Percentiles rank a stretch among this genome's conserved stretches.
Evolutionary conservation across 2,329 filamentous ascomycete genomes (phyloP).

Genomic region (Ciborinia camelliae): DNA sequence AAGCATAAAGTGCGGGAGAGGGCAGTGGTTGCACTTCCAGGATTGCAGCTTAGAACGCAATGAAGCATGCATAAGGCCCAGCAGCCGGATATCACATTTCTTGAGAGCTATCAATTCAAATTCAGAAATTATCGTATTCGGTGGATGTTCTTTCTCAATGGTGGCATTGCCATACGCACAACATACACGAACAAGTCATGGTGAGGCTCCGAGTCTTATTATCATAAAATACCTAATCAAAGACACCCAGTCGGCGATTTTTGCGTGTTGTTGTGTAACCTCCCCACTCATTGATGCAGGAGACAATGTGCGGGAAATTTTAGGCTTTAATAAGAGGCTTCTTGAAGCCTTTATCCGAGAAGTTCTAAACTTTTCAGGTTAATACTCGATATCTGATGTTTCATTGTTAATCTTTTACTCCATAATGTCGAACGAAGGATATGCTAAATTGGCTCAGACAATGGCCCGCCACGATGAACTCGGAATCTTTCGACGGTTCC

Average conservation of each 20-base stretch:
- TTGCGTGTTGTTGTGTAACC: neutral
- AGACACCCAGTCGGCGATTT: neutral
- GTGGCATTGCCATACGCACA: neutral
- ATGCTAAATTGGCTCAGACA: conserved; percentile 31
- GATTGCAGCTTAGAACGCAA: neutral
- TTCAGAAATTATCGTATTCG: neutral
- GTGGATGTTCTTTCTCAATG: neutral
- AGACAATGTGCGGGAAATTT: neutral
- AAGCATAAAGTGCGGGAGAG: no score
- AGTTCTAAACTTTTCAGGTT: no score
- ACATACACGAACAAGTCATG: neutral
- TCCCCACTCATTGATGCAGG: neutral
- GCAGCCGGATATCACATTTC: neutral
- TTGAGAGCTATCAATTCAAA: neutral
- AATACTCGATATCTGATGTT: neutral
- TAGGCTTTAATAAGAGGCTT: neutral
- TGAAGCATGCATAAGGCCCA: neutral
- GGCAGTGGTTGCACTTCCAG: neutral
- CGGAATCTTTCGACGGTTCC: conserved; percentile 36
- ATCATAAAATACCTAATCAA: neutral
- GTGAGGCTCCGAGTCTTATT: neutral
- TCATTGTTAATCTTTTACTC: neutral
- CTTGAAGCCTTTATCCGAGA: neutral
- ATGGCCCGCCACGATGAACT: conserved; percentile 36
- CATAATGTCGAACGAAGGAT: conserved; percentile 25